phyloP scores from a whole-genome alignment of 2,329 filamentous ascomycete genomes.

The Pseudogymnoascus sp. region DNA sequence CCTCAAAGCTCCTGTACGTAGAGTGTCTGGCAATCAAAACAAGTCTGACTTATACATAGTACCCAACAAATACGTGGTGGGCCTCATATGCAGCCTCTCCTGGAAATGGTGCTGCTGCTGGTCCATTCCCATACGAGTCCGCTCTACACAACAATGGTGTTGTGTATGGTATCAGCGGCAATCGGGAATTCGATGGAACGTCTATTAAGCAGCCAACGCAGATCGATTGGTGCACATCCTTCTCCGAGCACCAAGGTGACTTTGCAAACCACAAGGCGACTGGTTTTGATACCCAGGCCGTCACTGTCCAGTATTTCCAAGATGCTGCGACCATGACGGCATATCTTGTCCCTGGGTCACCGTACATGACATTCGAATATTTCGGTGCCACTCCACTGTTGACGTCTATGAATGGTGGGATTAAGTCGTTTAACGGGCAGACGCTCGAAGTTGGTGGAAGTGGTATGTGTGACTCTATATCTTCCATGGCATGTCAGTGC shows the following conservation, averaged over 20 bases:
- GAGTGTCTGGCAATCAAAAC: background rate
- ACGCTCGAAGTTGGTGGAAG: conserved; percentile 18
- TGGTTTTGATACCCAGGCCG: conserved; percentile 22
- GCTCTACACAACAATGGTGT: conserved; percentile 22
- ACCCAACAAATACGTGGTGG: conserved; percentile 26
- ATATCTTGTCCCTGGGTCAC: conserved; percentile 23
- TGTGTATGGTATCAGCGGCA: conserved; percentile 22
- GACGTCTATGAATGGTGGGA: conserved; percentile 17
- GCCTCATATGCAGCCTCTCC: conserved; percentile 23
- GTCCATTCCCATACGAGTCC: conserved; percentile 25
- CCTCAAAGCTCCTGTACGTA: conserved; percentile 23
- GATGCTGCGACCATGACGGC: conserved; percentile 20
- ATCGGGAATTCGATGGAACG: conserved; percentile 23
- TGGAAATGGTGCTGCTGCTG: conserved; percentile 22
- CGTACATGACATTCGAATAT: conserved; percentile 25
- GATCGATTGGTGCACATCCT: conserved; percentile 23
- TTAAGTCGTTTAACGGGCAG: conserved; percentile 23
- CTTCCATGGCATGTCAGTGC: background rate
- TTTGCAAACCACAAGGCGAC: conserved; percentile 26
- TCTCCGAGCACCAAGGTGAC: conserved; percentile 22
- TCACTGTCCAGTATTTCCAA: conserved; percentile 26
- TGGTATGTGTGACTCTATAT: conserved; percentile 15
- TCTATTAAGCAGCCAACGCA: conserved; percentile 25
- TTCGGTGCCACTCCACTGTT: conserved; percentile 16
- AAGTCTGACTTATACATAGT: conserved; percentile 15